These are phyloP conservation scores for Epichloe sylvatica DNA, from an alignment of 2,329 filamentous ascomycete genomes.

Conservation along the genomic window DNA sequence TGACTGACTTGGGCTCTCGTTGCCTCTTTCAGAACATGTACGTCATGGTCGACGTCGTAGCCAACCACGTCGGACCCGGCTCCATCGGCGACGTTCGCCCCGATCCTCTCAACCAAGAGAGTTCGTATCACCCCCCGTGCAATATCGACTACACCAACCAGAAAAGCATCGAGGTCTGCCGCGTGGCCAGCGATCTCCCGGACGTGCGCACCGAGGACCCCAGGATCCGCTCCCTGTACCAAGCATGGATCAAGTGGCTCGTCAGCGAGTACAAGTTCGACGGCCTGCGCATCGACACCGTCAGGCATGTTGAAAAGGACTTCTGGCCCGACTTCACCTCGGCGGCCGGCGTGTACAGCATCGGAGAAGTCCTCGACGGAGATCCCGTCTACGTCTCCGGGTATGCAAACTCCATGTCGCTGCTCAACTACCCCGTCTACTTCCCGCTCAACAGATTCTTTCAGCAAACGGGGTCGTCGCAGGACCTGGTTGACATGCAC, in stretches of 20 bases:
- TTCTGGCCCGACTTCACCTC: slow-evolving; percentile 43
- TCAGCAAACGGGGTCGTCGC: slow-evolving; percentile 24
- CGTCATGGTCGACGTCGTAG: slow-evolving; percentile 48
- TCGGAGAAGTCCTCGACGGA: slow-evolving; percentile 47
- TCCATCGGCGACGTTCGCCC: slow-evolving; percentile 33
- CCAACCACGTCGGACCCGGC: slow-evolving; percentile 42
- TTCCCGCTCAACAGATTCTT: slow-evolving; percentile 28
- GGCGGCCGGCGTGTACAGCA: slow-evolving; percentile 42
- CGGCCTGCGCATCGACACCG: slow-evolving; percentile 46
- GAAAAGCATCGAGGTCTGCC: slow-evolving; percentile 33
- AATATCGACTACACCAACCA: slow-evolving; percentile 40
- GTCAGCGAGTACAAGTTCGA: slow-evolving; percentile 49
- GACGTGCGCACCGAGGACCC: slow-evolving; percentile 44
- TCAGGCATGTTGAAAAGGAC: slow-evolving; percentile 44
- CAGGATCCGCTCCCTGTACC: slow-evolving; percentile 34
- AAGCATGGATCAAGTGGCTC: slow-evolving; percentile 44
- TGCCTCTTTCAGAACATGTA: slow-evolving; percentile 21
- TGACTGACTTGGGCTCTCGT: too few species aligned
- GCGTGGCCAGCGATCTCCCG: slow-evolving; percentile 40
- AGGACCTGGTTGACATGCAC: slow-evolving; percentile 25
- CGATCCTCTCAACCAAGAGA: slow-evolving; percentile 32
- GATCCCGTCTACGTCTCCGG: slow-evolving; percentile 35
- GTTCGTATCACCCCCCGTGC: slow-evolving; percentile 51
- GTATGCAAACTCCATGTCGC: slow-evolving; percentile 40
- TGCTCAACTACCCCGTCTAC: slow-evolving; percentile 46